phyloP scores from a whole-genome alignment of 2,329 filamentous ascomycete species.

The Talaromyces amestolkiae region DNA sequence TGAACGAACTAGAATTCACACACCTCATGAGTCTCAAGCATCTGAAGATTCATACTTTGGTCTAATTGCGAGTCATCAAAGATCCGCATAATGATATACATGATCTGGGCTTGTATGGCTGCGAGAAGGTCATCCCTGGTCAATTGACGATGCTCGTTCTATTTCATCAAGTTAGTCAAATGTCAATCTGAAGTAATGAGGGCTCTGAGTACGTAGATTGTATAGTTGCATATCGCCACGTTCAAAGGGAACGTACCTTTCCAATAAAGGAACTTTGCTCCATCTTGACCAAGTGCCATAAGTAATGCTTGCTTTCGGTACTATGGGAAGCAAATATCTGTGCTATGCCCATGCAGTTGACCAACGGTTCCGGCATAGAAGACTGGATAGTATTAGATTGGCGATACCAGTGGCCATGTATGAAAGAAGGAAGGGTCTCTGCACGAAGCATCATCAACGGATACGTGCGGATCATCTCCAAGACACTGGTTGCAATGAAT shows the following conservation, averaged over 20 bases:
- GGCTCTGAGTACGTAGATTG: no score
- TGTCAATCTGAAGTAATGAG: no score
- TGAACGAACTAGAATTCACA: background rate
- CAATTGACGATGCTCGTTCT: background rate
- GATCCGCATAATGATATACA: constrained; percentile 14
- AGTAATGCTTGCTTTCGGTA: background rate
- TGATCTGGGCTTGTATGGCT: constrained; percentile 9
- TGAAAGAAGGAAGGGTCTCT: constrained; percentile 9
- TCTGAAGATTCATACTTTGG: background rate
- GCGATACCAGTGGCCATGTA: constrained; percentile 10
- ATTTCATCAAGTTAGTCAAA: background rate
- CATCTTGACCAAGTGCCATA: background rate
- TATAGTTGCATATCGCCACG: no score
- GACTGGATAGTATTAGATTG: background rate
- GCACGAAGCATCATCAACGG: constrained; percentile 12
- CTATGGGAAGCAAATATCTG: constrained; percentile 12
- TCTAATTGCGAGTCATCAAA: constrained; percentile 3
- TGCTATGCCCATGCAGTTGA: constrained; percentile 11
- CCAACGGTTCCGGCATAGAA: constrained; percentile 1
- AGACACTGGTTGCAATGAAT: background rate
- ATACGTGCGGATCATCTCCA: constrained; percentile 11
- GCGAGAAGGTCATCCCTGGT: background rate
- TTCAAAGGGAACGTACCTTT: background rate
- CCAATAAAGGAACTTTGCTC: background rate
- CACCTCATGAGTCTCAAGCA: constrained; percentile 9